Base-by-base conservation (phyloP, 148 eudicot species). In the Silene conica region DNA sequence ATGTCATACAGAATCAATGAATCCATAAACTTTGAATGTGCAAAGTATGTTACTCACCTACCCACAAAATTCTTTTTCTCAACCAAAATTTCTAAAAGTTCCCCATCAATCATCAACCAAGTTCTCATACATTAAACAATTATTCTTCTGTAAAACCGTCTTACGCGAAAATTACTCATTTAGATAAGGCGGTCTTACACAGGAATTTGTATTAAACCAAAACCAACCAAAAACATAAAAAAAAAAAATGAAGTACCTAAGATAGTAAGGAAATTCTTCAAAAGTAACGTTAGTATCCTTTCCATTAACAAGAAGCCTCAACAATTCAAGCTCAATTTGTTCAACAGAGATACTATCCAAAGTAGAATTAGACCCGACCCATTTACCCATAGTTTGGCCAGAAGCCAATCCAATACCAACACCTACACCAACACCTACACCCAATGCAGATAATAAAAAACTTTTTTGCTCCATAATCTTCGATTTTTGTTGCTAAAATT, bases 341-440 rank as follows among this genome's bases (percentile, higher is more conserved):
- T 86, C 90, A 41, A 77, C 89, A n/a, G 88, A 85, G 34, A 87
- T 77, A 64, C 82, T 79, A 60, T 83, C 88, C 79, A 75, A 77
- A 12, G 71, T 63, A 19, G 85, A 77, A 77, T 43, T 67, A 22
- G 81, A 83, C 4, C 87, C 88, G 23, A 82, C 83, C 96, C 93
- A 92, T 86, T 80, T 88, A 48, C 88, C 85, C 5, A 89, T 87
- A 21, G 89, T 74, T 69, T 87, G 86, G 10, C 92, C 85, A 1
- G 97, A 89, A 8, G 87, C 97, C 79, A 89, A 69, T 0, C 96
- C 96, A 38, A 92, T 86, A 25, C 97, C 97, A 2, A 91, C 96
- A 2, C 96, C 96, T 2, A 92, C 89, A 9, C 97, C 97, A 26
- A 91, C 91, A 25, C 97, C 97, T 6, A 92, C 90, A 60, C 97